A percentile compares a stretch with the other conserved stretches of the same genome.
phyloP scores from a whole-genome alignment of 2,329 filamentous ascomycete species.

The Tolypocladium nubicola region DNA sequence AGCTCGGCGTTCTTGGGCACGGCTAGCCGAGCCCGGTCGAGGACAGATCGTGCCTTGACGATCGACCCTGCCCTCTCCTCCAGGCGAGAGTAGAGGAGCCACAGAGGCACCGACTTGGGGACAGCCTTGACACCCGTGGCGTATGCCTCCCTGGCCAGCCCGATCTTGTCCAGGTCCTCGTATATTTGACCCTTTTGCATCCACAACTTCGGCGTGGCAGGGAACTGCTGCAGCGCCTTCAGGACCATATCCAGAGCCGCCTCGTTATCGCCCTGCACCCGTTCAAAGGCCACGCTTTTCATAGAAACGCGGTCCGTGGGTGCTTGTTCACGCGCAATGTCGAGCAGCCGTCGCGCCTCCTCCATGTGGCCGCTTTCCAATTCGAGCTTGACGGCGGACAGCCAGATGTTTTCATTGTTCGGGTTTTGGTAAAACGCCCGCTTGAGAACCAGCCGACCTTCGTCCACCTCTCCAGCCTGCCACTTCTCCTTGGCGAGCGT shows the following conservation, averaged over 20 bases:
- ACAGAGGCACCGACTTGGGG: conserved; percentile 73
- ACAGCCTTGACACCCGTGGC: conserved; percentile 79
- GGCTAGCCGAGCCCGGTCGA: conserved; percentile 81
- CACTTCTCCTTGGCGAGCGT: conserved; percentile 92
- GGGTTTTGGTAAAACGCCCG: conserved; percentile 91
- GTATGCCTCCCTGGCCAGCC: conserved; percentile 84
- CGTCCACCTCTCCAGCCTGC: conserved; percentile 78
- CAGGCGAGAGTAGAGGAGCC: conserved; percentile 78
- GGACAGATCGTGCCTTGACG: conserved; percentile 87
- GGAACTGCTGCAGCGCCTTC: conserved; percentile 78
- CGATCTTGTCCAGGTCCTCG: conserved; percentile 66
- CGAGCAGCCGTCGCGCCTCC: conserved; percentile 71
- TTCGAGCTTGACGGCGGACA: conserved; percentile 91
- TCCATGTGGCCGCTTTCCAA: conserved; percentile 77
- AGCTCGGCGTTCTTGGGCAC: conserved; percentile 76
- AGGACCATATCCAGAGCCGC: conserved; percentile 79
- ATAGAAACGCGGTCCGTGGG: conserved; percentile 96
- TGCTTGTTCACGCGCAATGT: conserved; percentile 74
- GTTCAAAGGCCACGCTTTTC: conserved; percentile 88
- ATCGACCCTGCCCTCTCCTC: conserved; percentile 76
- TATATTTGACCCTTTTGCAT: conserved; percentile 99
- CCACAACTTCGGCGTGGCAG: conserved; percentile 79
- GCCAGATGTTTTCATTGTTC: conserved; percentile 96
- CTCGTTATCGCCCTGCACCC: conserved; percentile 69
- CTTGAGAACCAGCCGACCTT: conserved; percentile 74